These are phyloP conservation scores for Sclerospora graminicola DNA, from an alignment of 352 stramenopile genomes.

Conservation along the genomic window DNA sequence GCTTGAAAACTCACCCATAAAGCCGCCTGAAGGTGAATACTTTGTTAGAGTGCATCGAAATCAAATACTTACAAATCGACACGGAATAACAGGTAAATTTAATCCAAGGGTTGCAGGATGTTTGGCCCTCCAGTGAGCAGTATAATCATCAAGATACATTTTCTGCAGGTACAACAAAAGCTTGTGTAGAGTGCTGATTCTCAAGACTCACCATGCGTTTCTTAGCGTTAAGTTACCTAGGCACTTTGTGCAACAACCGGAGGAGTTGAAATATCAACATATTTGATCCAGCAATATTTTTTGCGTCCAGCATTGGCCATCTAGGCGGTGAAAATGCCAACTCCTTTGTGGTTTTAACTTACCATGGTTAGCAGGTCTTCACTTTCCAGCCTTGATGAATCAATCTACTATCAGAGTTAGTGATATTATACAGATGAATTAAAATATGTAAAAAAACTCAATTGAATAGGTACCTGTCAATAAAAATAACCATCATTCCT, in stretches of 20 bases:
- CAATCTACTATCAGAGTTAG: too few relatives aligned
- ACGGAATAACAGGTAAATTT: conserved; percentile 12
- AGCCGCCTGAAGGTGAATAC: conserved; percentile 10
- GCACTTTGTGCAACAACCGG: conserved; percentile 44
- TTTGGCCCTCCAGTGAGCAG: conserved; percentile 7
- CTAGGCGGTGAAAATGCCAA: conserved; percentile 11
- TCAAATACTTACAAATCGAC: neutral
- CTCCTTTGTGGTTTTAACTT: conserved; percentile 28
- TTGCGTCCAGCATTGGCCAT: conserved; percentile 35
- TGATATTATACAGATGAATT: too few relatives aligned
- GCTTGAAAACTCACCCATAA: conserved; percentile 7
- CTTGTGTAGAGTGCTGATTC: neutral
- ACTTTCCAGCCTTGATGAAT: conserved; percentile 27
- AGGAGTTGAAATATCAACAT: conserved; percentile 53
- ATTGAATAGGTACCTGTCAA: too few relatives aligned
- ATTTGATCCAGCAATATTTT: conserved; percentile 74
- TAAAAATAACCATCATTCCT: too few relatives aligned
- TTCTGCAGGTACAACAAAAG: conserved; percentile 18
- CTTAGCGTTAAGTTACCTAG: conserved; percentile 47
- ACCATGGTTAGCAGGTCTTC: conserved; percentile 27
- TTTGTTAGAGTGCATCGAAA: neutral
- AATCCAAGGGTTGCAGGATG: conserved; percentile 12
- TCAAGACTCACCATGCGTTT: conserved; percentile 3
- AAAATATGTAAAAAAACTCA: too few relatives aligned
- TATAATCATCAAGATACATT: conserved; percentile 16